Base-by-base conservation (phyloP, 2,329 filamentous ascomycete species). In the Bertia moriformis region DNA sequence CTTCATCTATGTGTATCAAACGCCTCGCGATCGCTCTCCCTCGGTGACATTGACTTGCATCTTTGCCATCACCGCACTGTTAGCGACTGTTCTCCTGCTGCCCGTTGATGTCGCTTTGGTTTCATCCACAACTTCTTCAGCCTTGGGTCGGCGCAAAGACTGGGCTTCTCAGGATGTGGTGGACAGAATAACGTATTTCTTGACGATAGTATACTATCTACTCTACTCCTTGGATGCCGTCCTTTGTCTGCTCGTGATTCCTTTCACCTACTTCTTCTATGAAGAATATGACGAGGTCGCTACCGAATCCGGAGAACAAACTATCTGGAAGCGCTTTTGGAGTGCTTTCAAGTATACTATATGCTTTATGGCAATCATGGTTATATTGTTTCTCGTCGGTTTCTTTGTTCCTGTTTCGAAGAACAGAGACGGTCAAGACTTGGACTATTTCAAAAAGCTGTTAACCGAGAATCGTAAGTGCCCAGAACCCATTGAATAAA, bases 191-290 rank as follows among this genome's bases (percentile, higher is more conserved):
- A 66, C 89, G 14, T 69, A 76, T 45, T 86, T 84, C 0, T 69
- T 98, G 46, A 84, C 84, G 56, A 71, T 93, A 42, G 82, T 94
- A 41, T 98, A 98, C 63, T 96, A 96, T 59, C 70, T 78, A 1
- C 70, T 98, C 1, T 98, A 96, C 63, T 91, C 84, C 49, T 65
- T 95, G 47, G 91, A 98, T 57, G 84, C 87, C 1, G 56, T 95
- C 4, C 73, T 98, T 10, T 98, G 91, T 53, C 67, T 98, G 36
- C 57, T 96, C 14, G 73, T 94, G 35, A 82, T 96, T 15, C 91
- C 91, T 0, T 98, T 98, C 54, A 82, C 88, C 37, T 98, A 98
- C 64, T 98, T 98, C 57, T 95, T 83, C 77, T 91, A 93, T 52
- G 91, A 98, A 57, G 91, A 96, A 58, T 93, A 93, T 47, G 89